Percentiles rank a stretch among this genome's conserved stretches.
Conservation (phyloP, 2,329 filamentous ascomycete species). For the Cladosporium colombiae region DNA sequence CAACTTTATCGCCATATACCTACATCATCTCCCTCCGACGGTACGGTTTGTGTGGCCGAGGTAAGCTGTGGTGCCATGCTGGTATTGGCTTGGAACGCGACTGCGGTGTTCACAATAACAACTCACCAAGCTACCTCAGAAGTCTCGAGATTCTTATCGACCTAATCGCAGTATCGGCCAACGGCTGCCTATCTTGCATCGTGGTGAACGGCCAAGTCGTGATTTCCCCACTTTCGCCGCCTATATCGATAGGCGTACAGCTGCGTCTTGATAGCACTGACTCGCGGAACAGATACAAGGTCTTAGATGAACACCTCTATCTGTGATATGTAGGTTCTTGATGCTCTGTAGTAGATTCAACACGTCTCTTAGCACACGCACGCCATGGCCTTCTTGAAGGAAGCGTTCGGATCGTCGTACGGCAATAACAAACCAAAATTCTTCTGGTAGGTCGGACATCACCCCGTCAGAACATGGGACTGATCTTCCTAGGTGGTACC, state of each 20-base stretch:
- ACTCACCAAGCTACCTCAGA: background rate
- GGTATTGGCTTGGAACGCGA: background rate
- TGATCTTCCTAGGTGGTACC: conserved; percentile 21
- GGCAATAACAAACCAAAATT: conserved; percentile 22
- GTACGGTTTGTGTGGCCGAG: background rate
- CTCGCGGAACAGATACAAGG: background rate
- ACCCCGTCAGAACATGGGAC: background rate
- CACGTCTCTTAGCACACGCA: background rate
- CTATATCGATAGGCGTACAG: background rate
- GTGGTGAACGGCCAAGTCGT: background rate
- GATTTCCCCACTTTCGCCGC: background rate
- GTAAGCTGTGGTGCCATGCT: background rate
- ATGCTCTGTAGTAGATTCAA: background rate
- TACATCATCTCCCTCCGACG: background rate
- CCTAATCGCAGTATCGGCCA: background rate
- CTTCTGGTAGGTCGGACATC: conserved; percentile 20
- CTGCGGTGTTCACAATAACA: background rate
- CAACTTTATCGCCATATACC: background rate
- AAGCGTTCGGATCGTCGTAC: conserved; percentile 24
- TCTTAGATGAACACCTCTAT: background rate
- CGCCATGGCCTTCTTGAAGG: conserved; percentile 19
- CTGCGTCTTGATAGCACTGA: background rate
- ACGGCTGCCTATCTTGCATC: conserved; percentile 1
- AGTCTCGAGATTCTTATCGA: background rate
- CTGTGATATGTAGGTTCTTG: background rate